Evolutionary conservation across 73 alveolate genomes (phyloP).

Genomic region (Tetrahymena borealis): DNA sequence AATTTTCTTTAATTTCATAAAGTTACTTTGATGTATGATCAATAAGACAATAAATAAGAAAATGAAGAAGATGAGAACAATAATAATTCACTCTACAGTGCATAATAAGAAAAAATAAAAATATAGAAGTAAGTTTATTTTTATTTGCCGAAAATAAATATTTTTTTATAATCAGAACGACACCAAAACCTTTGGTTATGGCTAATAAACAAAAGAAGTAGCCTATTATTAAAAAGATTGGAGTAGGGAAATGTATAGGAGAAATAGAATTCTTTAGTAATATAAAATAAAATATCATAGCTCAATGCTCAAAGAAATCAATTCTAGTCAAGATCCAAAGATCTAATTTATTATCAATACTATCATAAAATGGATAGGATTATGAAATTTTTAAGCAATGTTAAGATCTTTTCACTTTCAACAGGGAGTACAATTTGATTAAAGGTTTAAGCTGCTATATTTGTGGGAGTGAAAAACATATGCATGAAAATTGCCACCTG

Average conservation of each 20-base stretch:
- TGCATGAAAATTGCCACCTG: neutral
- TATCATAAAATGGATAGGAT: neutral
- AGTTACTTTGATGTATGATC: neutral
- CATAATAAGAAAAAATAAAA: neutral
- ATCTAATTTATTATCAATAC: neutral
- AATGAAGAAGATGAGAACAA: neutral
- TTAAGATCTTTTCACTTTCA: neutral
- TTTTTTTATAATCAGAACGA: neutral
- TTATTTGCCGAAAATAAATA: neutral
- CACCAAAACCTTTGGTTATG: neutral
- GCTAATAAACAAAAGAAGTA: neutral
- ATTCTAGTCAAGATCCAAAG: neutral
- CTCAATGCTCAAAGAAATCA: neutral
- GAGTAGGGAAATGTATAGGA: neutral
- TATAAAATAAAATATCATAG: neutral
- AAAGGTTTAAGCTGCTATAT: neutral
- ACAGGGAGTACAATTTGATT: neutral
- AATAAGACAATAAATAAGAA: neutral
- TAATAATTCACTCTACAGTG: neutral
- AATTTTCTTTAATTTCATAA: too few species aligned
- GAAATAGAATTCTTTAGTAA: neutral
- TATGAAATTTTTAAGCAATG: neutral
- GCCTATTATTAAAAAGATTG: neutral
- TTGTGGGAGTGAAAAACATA: neutral
- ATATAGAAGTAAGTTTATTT: neutral